A percentile compares a stretch with the other conserved stretches of the same genome.
Conservation (phyloP, 192 early-diverging fungal species). For the Coemansia sp. region DNA sequence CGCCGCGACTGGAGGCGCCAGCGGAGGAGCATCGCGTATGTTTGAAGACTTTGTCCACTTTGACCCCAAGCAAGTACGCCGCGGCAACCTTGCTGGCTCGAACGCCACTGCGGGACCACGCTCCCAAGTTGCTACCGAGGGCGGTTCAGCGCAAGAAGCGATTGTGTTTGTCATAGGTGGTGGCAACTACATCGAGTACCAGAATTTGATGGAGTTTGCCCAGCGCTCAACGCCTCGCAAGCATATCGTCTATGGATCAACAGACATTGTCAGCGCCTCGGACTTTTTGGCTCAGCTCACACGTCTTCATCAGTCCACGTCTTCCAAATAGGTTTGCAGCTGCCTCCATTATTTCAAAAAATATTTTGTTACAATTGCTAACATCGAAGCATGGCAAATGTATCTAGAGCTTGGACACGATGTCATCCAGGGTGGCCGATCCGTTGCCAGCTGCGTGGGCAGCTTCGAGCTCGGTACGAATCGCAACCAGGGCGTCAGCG, state of each 20-base stretch:
- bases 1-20: slow-evolving; percentile 10
- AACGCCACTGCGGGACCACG: slow-evolving; percentile 29
- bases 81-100: slow-evolving; percentile 57
- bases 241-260: slow-evolving; percentile 92
- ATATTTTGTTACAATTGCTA: not conserved
- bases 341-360: not conserved
- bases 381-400: not conserved
- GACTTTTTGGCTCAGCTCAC: slow-evolving; percentile 81
- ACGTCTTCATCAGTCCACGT: slow-evolving; percentile 53
- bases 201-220: slow-evolving; percentile 91
- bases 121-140: slow-evolving; percentile 15
- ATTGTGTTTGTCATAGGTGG: slow-evolving; percentile 98
- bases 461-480: slow-evolving; percentile 63
- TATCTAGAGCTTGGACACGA: slow-evolving; percentile 41
- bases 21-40: slow-evolving; percentile 22
- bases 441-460: slow-evolving; percentile 66
- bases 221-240: slow-evolving; percentile 67
- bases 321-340: not conserved
- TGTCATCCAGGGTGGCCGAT: slow-evolving; percentile 59
- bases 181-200: slow-evolving; percentile 97
- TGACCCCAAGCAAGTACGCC: slow-evolving; percentile 78
- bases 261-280: slow-evolving; percentile 81
- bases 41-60: slow-evolving; percentile 86
- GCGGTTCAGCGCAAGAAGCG: slow-evolving; percentile 76
- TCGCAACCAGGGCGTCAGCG: slow-evolving; percentile 58